Base-by-base conservation (phyloP, 192 early-diverging fungal species). In the Podochytrium sp. region DNA sequence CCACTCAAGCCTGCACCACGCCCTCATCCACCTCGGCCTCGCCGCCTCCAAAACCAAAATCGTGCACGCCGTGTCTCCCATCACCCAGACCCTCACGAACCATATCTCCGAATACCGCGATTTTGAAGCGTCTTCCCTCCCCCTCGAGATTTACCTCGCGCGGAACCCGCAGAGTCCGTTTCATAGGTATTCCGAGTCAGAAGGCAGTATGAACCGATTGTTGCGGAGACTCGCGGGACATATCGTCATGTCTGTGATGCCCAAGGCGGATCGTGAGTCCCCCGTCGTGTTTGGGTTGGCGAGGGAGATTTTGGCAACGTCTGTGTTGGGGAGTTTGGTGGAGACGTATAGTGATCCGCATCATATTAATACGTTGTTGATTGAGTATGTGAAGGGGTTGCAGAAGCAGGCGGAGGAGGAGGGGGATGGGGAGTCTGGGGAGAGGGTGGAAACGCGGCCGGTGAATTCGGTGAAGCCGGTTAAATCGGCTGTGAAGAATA, bases 241-340 rank as follows among this genome's bases (percentile, higher is more conserved):
- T 29, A 37, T 86, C 20, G 29, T 71, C 32, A 58, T 75, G 12
- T 25, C 65, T 2, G 41, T 80, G 37, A 66, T 86, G 5, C 81
- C 79, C 4, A 50, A 75, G 27, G 30, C 63, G 4, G 81, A 86
- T 51, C 53, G 74, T 20, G 65, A 69, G 3, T 77, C 74, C 0
- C 78, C 81, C 4, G 59, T 81, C 3, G 78, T 83, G 3, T 81
- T 83, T 39, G 58, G 59, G 3, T 58, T 86, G 29, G 57, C 80
- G 1, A 75, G 76, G 6, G 84, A 86, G 53, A 78, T 86, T 49
- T 18, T 86, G 5, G 84, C 79, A n/a, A 86, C 84, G 0, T 73
- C 75, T 7, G 81, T 86, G 1, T 72, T 86, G 4, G 69, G 59
- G 33, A 70, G 70, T n/a, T 47, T 83, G 10, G 77, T 86, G 20